Evolutionary conservation across 441 rosid genomes (phyloP).

Genomic region (Viola pubescens): DNA sequence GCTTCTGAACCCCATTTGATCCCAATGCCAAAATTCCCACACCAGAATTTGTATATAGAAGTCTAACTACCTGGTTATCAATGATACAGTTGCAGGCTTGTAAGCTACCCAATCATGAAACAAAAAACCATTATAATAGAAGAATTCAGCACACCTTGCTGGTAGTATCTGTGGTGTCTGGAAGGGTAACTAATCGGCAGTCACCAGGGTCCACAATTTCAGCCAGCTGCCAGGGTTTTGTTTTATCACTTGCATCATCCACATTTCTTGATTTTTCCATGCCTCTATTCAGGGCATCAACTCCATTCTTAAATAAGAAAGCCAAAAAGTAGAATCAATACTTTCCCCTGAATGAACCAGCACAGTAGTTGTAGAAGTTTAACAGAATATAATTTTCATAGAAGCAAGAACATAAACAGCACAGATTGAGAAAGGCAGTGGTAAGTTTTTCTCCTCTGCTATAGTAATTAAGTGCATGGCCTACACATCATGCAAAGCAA

Average conservation of each 20-base stretch:
- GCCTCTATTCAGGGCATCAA: conserved; percentile 54
- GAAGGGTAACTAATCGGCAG: conserved; percentile 53
- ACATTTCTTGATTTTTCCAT: conserved; percentile 51
- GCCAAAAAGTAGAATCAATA: conserved; percentile 12
- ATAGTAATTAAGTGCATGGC: neutral
- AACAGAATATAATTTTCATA: neutral
- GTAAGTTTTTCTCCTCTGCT: conserved; percentile 5
- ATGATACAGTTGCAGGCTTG: too few species aligned
- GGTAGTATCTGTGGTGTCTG: conserved; percentile 58
- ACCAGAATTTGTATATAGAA: conserved; percentile 80
- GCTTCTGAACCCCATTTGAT: conserved; percentile 69
- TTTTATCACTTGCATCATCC: conserved; percentile 54
- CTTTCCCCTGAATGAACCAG: conserved; percentile 6
- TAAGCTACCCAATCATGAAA: conserved; percentile 4
- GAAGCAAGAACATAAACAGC: conserved; percentile 14
- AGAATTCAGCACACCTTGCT: conserved; percentile 48
- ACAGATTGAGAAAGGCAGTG: neutral
- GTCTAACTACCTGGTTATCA: conserved; percentile 57
- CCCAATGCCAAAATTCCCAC: conserved; percentile 83
- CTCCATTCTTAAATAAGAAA: conserved; percentile 52
- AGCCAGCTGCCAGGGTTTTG: conserved; percentile 62
- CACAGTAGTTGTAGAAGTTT: conserved; percentile 1
- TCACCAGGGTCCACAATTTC: conserved; percentile 59
- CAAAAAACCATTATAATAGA: conserved; percentile 4
- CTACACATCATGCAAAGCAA: neutral